These are phyloP conservation scores for Agrostemma githago DNA, from an alignment of 148 eudicot species.

Conservation along the genomic window DNA sequence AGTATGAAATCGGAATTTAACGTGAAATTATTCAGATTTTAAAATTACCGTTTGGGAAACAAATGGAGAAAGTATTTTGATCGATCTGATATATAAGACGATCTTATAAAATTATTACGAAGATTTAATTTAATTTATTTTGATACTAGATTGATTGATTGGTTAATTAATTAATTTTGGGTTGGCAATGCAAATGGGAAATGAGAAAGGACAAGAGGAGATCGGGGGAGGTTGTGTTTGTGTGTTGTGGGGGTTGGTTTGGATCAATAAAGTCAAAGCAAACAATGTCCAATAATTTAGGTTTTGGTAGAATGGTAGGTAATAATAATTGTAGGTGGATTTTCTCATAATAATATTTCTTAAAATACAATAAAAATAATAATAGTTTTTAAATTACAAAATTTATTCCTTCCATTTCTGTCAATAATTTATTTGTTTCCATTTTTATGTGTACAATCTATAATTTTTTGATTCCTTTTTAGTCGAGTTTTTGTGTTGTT, in stretches of 20 bases:
- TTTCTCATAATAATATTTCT: neutral
- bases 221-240: neutral
- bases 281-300: slow-evolving; percentile 4
- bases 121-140: neutral
- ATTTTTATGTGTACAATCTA: too few species aligned
- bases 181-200: slow-evolving; percentile 6
- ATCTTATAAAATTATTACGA: too few species aligned
- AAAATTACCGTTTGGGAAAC: too few species aligned
- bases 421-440: too few species aligned
- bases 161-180: neutral
- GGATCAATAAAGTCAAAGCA: slow-evolving; percentile 2
- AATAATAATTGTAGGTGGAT: slow-evolving; percentile 1
- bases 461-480: too few species aligned
- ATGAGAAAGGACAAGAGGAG: neutral
- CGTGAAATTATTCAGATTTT: too few species aligned
- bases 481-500: too few species aligned
- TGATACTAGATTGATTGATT: neutral
- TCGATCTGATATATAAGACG: too few species aligned
- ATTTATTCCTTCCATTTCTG: too few species aligned
- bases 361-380: neutral
- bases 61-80: too few species aligned
- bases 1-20: too few species aligned
- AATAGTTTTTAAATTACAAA: too few species aligned
- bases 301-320: slow-evolving; percentile 11
- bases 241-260: neutral